These are phyloP conservation scores for Sanghuangporus sanghuang DNA, from an alignment of 1,284 basidiomycete genomes.

Conservation along the genomic window DNA sequence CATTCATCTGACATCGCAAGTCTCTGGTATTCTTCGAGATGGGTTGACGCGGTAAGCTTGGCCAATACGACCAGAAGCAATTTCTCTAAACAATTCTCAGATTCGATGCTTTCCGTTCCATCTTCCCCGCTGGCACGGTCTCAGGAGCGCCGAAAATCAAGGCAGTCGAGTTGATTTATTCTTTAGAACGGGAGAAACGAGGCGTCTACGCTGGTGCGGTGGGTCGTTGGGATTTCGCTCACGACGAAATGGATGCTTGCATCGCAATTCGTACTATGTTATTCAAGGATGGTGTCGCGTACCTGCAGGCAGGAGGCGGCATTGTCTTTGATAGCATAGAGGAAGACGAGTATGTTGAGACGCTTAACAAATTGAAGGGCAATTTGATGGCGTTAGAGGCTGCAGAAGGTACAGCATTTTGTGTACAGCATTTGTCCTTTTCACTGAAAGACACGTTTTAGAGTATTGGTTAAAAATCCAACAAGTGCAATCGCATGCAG, in stretches of 20 bases:
- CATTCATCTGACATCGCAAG: slow-evolving; percentile 95
- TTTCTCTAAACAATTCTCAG: slow-evolving; percentile 34
- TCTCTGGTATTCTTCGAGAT: slow-evolving; percentile 82
- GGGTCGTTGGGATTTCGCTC: slow-evolving; percentile 94
- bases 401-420: slow-evolving; percentile 75
- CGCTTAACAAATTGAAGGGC: slow-evolving; percentile 89
- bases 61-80: slow-evolving; percentile 5
- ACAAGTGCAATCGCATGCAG: slow-evolving; percentile 35
- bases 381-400: slow-evolving; percentile 83
- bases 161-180: slow-evolving; percentile 90
- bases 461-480: slow-evolving; percentile 68
- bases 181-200: slow-evolving; percentile 84
- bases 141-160: slow-evolving; percentile 99
- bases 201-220: slow-evolving; percentile 98
- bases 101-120: slow-evolving; percentile 98
- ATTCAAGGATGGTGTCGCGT: slow-evolving; percentile 91
- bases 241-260: slow-evolving; percentile 95
- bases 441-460: slow-evolving; percentile 24
- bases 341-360: slow-evolving; percentile 95
- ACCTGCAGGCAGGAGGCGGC: slow-evolving; percentile 95
- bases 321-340: slow-evolving; percentile 98
- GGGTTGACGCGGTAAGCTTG: slow-evolving; percentile 70
- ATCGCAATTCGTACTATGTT: slow-evolving; percentile 99
- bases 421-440: slow-evolving; percentile 8
- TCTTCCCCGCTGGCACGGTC: slow-evolving; percentile 99